Percentiles rank a stretch among this genome's conserved stretches.
These are phyloP conservation scores for Euryodendron excelsum DNA, from an alignment of 148 eudicot genomes.

Conservation along the genomic window DNA sequence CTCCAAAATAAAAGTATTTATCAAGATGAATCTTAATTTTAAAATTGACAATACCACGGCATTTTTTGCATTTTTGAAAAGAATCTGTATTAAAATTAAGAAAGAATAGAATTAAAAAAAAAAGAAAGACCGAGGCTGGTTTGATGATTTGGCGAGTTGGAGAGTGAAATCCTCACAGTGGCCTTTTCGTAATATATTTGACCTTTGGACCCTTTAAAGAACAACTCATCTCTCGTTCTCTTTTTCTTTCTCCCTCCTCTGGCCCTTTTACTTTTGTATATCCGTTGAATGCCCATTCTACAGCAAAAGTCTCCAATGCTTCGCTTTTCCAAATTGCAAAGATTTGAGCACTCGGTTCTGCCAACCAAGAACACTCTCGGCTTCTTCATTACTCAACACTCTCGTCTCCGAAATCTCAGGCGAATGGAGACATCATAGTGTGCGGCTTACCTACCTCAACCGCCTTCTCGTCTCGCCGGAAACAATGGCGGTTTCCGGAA, in stretches of 20 bases:
- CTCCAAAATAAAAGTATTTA: too few species aligned
- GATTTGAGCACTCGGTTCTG: neutral
- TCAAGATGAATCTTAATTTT: too few species aligned
- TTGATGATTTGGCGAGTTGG: too few species aligned
- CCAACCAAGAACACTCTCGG: neutral
- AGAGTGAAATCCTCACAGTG: neutral
- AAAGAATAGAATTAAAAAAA: too few species aligned
- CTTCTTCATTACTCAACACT: neutral
- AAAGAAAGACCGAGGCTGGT: too few species aligned
- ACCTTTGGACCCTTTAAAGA: neutral
- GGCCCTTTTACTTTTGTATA: neutral
- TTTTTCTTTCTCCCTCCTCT: too few species aligned
- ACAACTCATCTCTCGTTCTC: neutral
- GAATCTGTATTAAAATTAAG: too few species aligned
- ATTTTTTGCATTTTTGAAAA: too few species aligned
- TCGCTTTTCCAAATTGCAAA: neutral
- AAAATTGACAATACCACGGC: too few species aligned
- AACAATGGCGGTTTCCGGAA: conserved; percentile 40
- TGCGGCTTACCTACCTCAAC: neutral
- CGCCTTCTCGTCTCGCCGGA: neutral
- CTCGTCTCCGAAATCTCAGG: neutral
- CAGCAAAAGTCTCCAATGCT: neutral
- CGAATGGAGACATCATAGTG: neutral
- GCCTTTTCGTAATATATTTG: neutral
- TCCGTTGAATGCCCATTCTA: neutral